Conservation (phyloP, 441 rosid genomes). For the Raphanus hybrid region DNA sequence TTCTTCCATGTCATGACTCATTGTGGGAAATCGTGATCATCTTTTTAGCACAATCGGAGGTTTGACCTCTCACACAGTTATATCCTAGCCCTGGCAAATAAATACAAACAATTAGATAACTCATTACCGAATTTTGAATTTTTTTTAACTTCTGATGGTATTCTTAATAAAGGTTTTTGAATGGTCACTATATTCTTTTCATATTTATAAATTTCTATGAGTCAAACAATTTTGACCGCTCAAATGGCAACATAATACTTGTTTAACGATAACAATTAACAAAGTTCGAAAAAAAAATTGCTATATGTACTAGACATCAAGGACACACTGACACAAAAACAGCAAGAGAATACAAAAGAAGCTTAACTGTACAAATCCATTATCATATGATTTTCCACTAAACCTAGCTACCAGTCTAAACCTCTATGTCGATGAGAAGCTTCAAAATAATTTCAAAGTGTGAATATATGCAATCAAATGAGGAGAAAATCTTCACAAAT, state of each 20-base stretch:
- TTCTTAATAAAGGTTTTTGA: not conserved
- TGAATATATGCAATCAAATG: too few species aligned
- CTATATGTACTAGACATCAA: not conserved
- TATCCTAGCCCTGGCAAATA: not conserved
- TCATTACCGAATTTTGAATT: not conserved
- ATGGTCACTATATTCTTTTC: not conserved
- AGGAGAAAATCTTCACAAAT: too few species aligned
- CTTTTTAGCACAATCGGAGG: too few species aligned
- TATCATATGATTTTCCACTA: too few species aligned
- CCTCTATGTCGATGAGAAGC: too few species aligned
- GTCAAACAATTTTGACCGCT: not conserved
- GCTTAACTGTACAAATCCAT: not conserved
- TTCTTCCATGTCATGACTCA: too few species aligned
- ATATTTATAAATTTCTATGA: too few species aligned
- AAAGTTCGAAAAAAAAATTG: not conserved
- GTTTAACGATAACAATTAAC: not conserved
- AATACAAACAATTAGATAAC: not conserved
- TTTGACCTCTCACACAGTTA: too few species aligned
- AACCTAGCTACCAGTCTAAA: too few species aligned
- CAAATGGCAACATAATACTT: not conserved
- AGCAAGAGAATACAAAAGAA: not conserved
- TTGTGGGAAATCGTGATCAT: too few species aligned
- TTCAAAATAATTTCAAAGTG: too few species aligned
- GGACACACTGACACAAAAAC: not conserved
- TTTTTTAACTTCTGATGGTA: not conserved